Evolutionary conservation across 805 yeast genomes (phyloP).

Genomic region (Pichia deserticola): DNA sequence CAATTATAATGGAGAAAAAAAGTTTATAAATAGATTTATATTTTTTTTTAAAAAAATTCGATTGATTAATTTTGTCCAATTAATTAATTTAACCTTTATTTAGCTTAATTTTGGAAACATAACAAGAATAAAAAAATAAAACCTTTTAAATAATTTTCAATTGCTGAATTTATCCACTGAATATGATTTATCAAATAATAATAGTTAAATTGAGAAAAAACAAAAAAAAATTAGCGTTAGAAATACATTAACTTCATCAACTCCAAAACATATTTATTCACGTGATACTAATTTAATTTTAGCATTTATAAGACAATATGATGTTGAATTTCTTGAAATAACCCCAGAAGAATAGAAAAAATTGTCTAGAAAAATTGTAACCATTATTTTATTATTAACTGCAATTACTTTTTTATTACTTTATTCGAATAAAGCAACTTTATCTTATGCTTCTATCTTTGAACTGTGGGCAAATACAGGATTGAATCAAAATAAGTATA

Average conservation of each 20-base stretch:
- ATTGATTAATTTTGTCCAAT: too few relatives aligned
- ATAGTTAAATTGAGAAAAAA: not conserved
- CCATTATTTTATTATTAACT: constrained; percentile 21
- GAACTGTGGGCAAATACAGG: constrained; percentile 42
- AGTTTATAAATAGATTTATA: too few relatives aligned
- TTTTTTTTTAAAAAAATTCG: too few relatives aligned
- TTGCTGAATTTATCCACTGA: too few relatives aligned
- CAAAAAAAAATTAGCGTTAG: not conserved
- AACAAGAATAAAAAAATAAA: too few relatives aligned
- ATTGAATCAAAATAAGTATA: constrained; percentile 31
- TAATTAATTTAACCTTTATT: too few relatives aligned
- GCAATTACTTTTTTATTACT: constrained; percentile 21
- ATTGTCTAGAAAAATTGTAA: constrained; percentile 14
- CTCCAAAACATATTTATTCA: constrained; percentile 5
- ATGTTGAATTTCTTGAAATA: constrained; percentile 16
- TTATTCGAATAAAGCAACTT: constrained; percentile 36
- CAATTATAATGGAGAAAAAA: too few relatives aligned
- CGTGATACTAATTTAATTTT: constrained; percentile 26
- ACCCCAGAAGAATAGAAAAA: constrained; percentile 16
- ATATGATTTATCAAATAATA: not conserved
- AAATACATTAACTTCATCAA: not conserved
- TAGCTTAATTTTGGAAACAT: too few relatives aligned
- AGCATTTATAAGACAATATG: constrained; percentile 18
- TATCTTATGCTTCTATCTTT: constrained; percentile 34
- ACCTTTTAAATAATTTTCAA: too few relatives aligned